A percentile compares a stretch with the other conserved stretches of the same genome.
phyloP scores from a whole-genome alignment of 2,329 filamentous ascomycete genomes.

The Penicillium sp. region DNA sequence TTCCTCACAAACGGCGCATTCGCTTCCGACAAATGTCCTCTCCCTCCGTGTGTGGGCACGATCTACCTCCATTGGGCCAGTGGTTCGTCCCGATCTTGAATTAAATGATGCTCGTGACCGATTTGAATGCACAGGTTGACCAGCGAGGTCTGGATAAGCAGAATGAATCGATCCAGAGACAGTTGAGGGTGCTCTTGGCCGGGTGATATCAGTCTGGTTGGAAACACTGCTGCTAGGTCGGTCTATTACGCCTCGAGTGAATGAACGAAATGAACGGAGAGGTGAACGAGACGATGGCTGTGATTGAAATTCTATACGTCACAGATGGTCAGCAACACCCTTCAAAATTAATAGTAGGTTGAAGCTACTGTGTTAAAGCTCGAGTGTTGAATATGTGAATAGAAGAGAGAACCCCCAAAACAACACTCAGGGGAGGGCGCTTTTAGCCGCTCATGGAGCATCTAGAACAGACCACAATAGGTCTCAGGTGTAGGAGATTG shows the following conservation, averaged over 20 bases:
- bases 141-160: conserved; percentile 16
- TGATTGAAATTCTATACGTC: conserved; percentile 29
- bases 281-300: conserved; percentile 34
- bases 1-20: conserved; percentile 96
- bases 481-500: conserved; percentile 21
- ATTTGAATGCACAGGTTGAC: conserved; percentile 27
- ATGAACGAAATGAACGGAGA: conserved; percentile 32
- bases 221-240: conserved; percentile 32
- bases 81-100: conserved; percentile 49
- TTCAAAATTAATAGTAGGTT: not conserved
- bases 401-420: not conserved
- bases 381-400: conserved; percentile 10
- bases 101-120: conserved; percentile 37
- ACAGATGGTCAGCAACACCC: conserved; percentile 22
- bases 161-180: conserved; percentile 22
- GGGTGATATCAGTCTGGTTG: conserved; percentile 25
- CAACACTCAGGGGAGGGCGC: conserved; percentile 1
- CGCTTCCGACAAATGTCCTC: conserved; percentile 89
- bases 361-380: not conserved
- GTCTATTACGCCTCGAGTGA: conserved; percentile 26
- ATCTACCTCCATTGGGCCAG: conserved; percentile 70
- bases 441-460: not conserved
- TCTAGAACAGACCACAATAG: conserved; percentile 10
- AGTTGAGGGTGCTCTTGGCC: conserved; percentile 27
- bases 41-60: conserved; percentile 77